Evolutionary conservation across 2,329 filamentous ascomycete species (phyloP), one percentile per base, ranked within the genome.

Genomic region (Paecilomyces dactylethromorphus): DNA sequence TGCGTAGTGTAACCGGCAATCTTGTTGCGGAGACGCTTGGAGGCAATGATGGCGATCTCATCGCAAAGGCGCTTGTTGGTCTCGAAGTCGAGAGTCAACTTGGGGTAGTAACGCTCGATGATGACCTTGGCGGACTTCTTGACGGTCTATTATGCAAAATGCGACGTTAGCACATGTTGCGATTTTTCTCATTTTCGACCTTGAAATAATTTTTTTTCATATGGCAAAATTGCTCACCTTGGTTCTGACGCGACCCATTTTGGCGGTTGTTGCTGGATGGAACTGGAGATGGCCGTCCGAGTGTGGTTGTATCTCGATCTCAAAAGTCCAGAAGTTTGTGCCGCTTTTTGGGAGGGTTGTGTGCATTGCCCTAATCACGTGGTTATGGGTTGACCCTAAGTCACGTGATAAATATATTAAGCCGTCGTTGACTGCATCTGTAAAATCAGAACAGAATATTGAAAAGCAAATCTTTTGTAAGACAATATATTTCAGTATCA

Each of bases 61-160:
- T 97, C 94, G 85, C 94, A 97, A 76, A 97, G 95, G 75, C 92
- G 87, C 90, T 97, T 97, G 90, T 97, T 97, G 87, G 91, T 96
- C 89, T 99, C 94, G 84, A 99, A 99, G 85, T 99, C 94, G 77
- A 97, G 91, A 67, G 92, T 97, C 79, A 99, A 86, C 83, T 91
- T 92, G 78, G 94, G 94, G 84, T 96, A 95, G 86, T 94, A 95
- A 70, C 90, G 87, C 89, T 97, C 92, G 82, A 99, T 97, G 84
- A 97, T 93, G 87, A 97, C 92, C 90, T 99, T 99, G 84, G 94
- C 92, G 85, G 87, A 89, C 81, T 88, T 87, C 83, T 89, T 89
- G 75, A 89, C 87, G 71, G 86, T 88, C 84, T 83, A 61, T 63
- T 29, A 51, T 54, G 13, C 22, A 21, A 32, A 33, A n/a, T 52